Evolutionary conservation across 176 grass and related monocot species (phyloP), one percentile per base, ranked within the genome.

Genomic region (Chloris gayana): DNA sequence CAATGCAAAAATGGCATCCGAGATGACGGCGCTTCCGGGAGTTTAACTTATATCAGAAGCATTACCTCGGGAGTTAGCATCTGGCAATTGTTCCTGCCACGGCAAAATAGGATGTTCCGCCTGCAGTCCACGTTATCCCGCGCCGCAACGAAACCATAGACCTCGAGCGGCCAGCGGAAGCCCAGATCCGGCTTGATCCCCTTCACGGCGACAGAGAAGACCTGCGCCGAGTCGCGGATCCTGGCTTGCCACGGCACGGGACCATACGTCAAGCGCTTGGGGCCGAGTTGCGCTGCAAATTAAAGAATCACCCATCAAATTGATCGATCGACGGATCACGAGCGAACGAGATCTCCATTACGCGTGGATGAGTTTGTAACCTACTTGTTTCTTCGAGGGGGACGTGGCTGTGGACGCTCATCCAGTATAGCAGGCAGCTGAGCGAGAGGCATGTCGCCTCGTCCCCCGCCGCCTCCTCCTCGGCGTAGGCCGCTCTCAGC

Each of bases 71-170:
- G 8, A 0, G 46, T 73, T 0, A 73, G 70, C 27, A 30, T 73
- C 47, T 73, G 70, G 70, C 70, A 73, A n/a, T 73, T 34, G 45
- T 54, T 31, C 70, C 47, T 21, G 47, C 22, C 47, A 22, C 70
- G 70, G 45, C 14, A 6, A 4, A 78, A 78, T 6, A 78, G 18
- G 4, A 78, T 66, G 44, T 67, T 78, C 14, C 62, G 61, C 27
- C 10, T 67, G 44, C 14, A 33, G 17, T 78, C 76, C 13, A 66
- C 17, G 29, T 35, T 49, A 4, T 78, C 76, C 12, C 44, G 61
- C 0, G 42, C 76, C 11, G 62, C 76, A 3, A 78, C 44, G 9
- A 78, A 13, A 21, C 76, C 76, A 15, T 50, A 78, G 42, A 78
- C 76, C 4, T 67, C 24, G 2, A 78, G 44, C 4, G 76, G 62